These are phyloP conservation scores for baker's yeast (Saccharomyces cerevisiae) DNA, from an alignment of 805 yeast genomes.

Conservation along the genomic window DNA sequence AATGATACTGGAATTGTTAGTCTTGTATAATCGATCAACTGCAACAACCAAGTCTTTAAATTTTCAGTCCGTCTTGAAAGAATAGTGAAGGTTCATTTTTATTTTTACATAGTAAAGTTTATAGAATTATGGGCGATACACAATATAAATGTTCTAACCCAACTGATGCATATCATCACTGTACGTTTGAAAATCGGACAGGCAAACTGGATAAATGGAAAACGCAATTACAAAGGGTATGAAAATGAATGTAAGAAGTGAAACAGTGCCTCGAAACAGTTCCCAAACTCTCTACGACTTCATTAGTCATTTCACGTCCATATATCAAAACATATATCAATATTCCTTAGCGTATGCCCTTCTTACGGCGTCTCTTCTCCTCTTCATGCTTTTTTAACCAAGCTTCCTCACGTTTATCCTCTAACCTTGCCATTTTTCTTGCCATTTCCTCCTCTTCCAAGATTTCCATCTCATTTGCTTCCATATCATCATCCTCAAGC, in stretches of 20 bases:
- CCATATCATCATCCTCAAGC: constrained; percentile 58
- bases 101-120: not conserved
- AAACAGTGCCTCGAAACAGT: not conserved
- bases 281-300: not conserved
- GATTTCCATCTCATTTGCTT: constrained; percentile 86
- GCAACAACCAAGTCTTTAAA: not conserved
- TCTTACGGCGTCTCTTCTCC: constrained; percentile 36
- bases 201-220: not conserved
- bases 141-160: not conserved
- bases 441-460: constrained; percentile 74
- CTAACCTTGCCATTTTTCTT: constrained; percentile 57
- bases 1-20: too few species aligned
- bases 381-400: constrained; percentile 43
- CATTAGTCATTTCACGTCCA: not conserved
- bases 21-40: too few species aligned
- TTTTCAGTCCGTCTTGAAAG: not conserved
- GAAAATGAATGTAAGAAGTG: not conserved
- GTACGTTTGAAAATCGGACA: not conserved
- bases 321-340: not conserved
- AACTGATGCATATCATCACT: not conserved
- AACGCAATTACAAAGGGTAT: not conserved
- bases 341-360: constrained; percentile 6
- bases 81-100: not conserved
- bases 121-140: not conserved
- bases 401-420: constrained; percentile 65